Base-by-base conservation (phyloP, 352 stramenopile genomes). In the Globisporangium mamillatum region DNA sequence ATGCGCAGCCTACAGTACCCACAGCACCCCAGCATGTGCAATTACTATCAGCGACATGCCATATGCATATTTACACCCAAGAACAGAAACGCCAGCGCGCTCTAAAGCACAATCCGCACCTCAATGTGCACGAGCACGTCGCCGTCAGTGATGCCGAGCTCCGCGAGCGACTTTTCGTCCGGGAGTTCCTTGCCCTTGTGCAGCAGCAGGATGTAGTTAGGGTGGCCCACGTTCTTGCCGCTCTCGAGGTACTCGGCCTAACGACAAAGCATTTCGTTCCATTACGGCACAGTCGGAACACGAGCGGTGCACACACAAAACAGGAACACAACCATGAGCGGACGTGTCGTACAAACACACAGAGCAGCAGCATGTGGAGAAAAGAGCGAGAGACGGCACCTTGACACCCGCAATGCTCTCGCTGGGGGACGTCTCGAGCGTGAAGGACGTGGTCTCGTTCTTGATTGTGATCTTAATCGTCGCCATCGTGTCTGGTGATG, bases 121-220 rank as follows among this genome's bases (percentile, higher is more conserved):
- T 96, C 86, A 59, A 96, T 91, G 68, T 96, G 87, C 48, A 96
- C 87, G 29, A 96, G 76, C 67, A 94, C 81, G 65, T 93, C 88
- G 44, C 81, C 82, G 67, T 89, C 81, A 34, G 79, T 80, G 75
- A 91, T 91, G 53, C 81, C 81, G 27, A 89, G 75, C 68, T 96
- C 86, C 3, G 76, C 84, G 27, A 96, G 81, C 68, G 86, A 91
- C 81, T 96, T 96, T 58, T 95, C 88, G 63, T 96, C 88, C 34
- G 85, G 75, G 29, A 96, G 68, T 70, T 95, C 87, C 68, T 92
- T 92, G 67, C 88, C 88, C 65, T 93, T 94, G 75, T 96, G 87
- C 52, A 96, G 77, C 62, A 96, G 74, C 62, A 94, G 63, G 56
- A 96, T 90, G 67, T 86, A 94, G 72, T 90, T 91, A 16, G 82